A percentile compares a stretch with the other conserved stretches of the same genome.
Conservation (phyloP, 2,329 filamentous ascomycete species). For the Pseudogymnoascus sp. region DNA sequence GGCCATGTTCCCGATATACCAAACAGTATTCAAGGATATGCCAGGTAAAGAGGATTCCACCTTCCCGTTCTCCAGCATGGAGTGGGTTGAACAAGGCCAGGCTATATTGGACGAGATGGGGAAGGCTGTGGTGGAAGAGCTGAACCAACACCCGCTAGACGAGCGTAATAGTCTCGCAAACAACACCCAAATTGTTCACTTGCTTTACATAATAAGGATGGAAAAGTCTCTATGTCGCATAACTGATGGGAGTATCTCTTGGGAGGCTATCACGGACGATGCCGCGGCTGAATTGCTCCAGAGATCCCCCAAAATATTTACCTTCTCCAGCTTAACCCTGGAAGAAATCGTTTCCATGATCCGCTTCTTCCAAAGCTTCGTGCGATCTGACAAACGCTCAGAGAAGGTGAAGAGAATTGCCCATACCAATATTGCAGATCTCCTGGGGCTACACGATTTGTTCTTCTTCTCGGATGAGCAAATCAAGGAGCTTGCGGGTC, state of each 20-base stretch:
- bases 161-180: conserved; percentile 6
- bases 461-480: conserved; percentile 29
- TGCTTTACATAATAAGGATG: neutral
- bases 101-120: conserved; percentile 36
- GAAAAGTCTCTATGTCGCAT: conserved; percentile 1
- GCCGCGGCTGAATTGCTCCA: neutral
- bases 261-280: neutral
- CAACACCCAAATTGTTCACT: neutral
- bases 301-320: neutral
- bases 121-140: conserved; percentile 15
- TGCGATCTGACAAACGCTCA: neutral
- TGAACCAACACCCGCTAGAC: conserved; percentile 13
- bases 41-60: neutral
- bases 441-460: neutral
- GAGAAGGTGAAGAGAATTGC: conserved; percentile 5
- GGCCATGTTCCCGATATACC: conserved; percentile 25
- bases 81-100: neutral
- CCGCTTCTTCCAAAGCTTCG: neutral
- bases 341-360: neutral
- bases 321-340: neutral
- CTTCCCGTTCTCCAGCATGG: neutral
- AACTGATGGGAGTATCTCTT: neutral
- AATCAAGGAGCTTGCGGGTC: conserved; percentile 29
- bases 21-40: neutral
- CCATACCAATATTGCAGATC: neutral